These are phyloP conservation scores for Rhamnella rubrinervis DNA, from an alignment of 331 rosid genomes.

Conservation along the genomic window DNA sequence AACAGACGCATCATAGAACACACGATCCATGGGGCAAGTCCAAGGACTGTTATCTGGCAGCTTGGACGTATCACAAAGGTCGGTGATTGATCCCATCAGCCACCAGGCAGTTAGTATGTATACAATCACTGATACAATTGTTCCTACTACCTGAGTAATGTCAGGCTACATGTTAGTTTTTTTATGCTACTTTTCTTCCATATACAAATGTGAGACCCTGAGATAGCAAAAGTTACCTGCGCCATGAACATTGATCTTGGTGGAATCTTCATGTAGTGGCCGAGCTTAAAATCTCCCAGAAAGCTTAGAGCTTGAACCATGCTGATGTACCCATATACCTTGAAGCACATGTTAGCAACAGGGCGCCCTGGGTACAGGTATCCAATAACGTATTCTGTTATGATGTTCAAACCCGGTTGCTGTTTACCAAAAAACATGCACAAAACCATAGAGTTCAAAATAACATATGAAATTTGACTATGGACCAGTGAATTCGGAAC, in stretches of 20 bases:
- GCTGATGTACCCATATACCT: slow-evolving; percentile 85
- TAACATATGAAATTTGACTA: neutral
- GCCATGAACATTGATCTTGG: slow-evolving; percentile 90
- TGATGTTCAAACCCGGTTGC: slow-evolving; percentile 71
- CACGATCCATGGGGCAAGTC: slow-evolving; percentile 76
- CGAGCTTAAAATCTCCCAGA: slow-evolving; percentile 77
- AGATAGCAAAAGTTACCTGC: slow-evolving; percentile 41
- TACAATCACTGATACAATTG: slow-evolving; percentile 53
- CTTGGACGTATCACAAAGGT: slow-evolving; percentile 62
- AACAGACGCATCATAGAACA: slow-evolving; percentile 74
- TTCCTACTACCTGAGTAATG: slow-evolving; percentile 62
- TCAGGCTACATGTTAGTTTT: neutral
- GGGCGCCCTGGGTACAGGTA: slow-evolving; percentile 81
- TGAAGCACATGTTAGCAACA: slow-evolving; percentile 90
- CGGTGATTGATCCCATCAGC: slow-evolving; percentile 66
- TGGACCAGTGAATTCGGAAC: neutral
- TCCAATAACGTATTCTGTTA: slow-evolving; percentile 80
- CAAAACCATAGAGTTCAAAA: neutral
- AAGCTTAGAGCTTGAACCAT: slow-evolving; percentile 69
- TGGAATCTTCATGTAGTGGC: slow-evolving; percentile 95
- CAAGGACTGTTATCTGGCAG: slow-evolving; percentile 65
- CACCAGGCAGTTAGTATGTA: slow-evolving; percentile 82
- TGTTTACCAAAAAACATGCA: slow-evolving; percentile 28
- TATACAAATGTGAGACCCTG: neutral
- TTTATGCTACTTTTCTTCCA: neutral